A percentile compares a stretch with the other conserved stretches of the same genome.
Conservation (phyloP, 2,329 filamentous ascomycete species). For the Sporothrix brunneoviolacea region DNA sequence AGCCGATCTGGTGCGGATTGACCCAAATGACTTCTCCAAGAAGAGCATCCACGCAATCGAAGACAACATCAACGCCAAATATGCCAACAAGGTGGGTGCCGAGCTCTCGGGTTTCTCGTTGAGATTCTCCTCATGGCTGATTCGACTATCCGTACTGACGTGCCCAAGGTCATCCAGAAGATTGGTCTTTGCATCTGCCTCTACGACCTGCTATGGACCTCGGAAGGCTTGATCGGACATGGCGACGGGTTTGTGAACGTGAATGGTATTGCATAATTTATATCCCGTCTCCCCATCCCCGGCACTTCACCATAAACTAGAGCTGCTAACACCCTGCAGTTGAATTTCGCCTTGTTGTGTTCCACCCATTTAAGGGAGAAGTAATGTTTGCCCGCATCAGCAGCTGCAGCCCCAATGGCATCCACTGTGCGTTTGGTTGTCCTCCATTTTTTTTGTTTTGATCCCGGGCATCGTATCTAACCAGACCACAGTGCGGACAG, state of each 20-base stretch:
- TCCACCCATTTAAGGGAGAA: slow-evolving; percentile 92
- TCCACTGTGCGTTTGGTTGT: slow-evolving; percentile 17
- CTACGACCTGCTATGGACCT: slow-evolving; percentile 82
- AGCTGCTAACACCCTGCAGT: slow-evolving; percentile 42
- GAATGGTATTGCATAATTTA: too few relatives aligned
- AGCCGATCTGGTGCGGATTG: slow-evolving; percentile 88
- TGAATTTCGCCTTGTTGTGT: slow-evolving; percentile 88
- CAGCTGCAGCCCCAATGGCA: slow-evolving; percentile 40
- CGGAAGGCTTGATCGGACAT: slow-evolving; percentile 89
- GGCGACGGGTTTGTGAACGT: slow-evolving; percentile 89
- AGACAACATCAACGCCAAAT: slow-evolving; percentile 95
- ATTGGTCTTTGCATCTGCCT: slow-evolving; percentile 90
- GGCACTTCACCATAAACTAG: too few relatives aligned
- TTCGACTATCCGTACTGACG: slow-evolving; percentile 29
- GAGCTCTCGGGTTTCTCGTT: not conserved
- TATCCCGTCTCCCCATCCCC: too few relatives aligned
- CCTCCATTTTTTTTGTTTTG: too few relatives aligned
- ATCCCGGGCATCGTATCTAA: not conserved
- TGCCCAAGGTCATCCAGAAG: too few relatives aligned
- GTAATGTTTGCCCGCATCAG: slow-evolving; percentile 81
- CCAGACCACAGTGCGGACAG: slow-evolving; percentile 58
- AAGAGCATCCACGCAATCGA: slow-evolving; percentile 78
- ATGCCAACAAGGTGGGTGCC: slow-evolving; percentile 88
- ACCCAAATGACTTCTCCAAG: slow-evolving; percentile 81
- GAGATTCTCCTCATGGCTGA: not conserved